Conservation (phyloP, 164 flowering plant species). For the Magnolia officinalis region DNA sequence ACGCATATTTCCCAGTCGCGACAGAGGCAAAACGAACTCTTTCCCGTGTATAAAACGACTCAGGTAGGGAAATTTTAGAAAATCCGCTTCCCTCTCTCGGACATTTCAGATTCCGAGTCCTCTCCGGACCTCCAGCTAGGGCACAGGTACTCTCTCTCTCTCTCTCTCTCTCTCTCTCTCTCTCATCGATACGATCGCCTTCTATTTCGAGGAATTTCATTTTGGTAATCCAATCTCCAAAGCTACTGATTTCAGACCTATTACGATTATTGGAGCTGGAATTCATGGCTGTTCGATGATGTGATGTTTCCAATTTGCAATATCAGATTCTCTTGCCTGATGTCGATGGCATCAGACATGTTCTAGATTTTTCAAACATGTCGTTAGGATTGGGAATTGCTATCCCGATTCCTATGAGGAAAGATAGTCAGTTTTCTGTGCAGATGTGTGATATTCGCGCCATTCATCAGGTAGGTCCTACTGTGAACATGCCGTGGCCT, state of each 20-base stretch:
- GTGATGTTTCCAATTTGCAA: not conserved
- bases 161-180: not conserved
- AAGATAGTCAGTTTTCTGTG: not conserved
- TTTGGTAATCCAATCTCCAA: not conserved
- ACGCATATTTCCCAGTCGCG: not conserved
- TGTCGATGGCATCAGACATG: not conserved
- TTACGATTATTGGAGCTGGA: not conserved
- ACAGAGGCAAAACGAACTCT: not conserved
- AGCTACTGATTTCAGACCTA: not conserved
- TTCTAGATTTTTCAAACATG: not conserved
- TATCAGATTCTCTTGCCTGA: not conserved
- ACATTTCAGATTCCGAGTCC: not conserved
- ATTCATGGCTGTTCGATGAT: not conserved
- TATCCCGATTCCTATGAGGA: not conserved
- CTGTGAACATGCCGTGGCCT: not conserved
- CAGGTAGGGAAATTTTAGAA: not conserved
- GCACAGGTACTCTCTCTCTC: not conserved
- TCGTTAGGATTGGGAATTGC: not conserved
- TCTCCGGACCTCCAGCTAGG: not conserved
- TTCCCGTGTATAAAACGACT: not conserved
- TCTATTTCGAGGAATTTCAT: not conserved
- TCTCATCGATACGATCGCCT: not conserved
- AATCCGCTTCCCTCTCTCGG: not conserved
- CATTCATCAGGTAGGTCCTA: not conserved
- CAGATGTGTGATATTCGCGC: not conserved